Evolutionary conservation across 306 rosid genomes (phyloP).

Genomic region (Vicia faba): DNA sequence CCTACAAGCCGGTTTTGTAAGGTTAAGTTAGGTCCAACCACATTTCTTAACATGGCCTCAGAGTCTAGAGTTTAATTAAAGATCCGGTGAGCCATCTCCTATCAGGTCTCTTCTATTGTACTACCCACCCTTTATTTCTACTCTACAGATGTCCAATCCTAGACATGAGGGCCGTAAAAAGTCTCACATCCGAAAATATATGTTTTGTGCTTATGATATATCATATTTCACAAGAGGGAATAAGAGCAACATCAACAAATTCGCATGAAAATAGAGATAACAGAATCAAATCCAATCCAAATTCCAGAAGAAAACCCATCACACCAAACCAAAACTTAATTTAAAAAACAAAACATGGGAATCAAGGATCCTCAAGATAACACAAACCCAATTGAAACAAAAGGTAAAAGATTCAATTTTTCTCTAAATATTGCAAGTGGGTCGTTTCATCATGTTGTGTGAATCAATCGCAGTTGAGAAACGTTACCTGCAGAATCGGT

Average conservation of each 20-base stretch:
- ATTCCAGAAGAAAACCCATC: slow-evolving; percentile 29
- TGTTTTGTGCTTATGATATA: not conserved
- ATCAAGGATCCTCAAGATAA: slow-evolving; percentile 10
- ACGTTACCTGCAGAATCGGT: slow-evolving; percentile 44
- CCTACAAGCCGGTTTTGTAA: too few relatives aligned
- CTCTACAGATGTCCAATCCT: too few relatives aligned
- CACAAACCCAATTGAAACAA: slow-evolving; percentile 31
- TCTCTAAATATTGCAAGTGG: slow-evolving; percentile 15
- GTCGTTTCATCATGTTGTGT: not conserved
- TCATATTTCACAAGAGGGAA: slow-evolving; percentile 27
- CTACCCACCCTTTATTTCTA: too few relatives aligned
- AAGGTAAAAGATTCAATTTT: slow-evolving; percentile 29
- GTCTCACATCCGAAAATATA: too few relatives aligned
- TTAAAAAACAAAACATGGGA: not conserved
- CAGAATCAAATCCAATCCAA: slow-evolving; percentile 9
- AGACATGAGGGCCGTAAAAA: too few relatives aligned
- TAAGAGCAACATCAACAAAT: slow-evolving; percentile 23
- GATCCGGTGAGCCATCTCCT: too few relatives aligned
- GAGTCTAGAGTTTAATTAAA: too few relatives aligned
- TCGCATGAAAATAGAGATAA: slow-evolving; percentile 21
- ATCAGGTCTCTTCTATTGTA: too few relatives aligned
- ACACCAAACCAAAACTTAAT: not conserved
- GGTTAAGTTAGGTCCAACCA: too few relatives aligned
- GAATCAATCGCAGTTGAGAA: slow-evolving; percentile 5
- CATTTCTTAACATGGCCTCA: too few relatives aligned